Base-by-base conservation (phyloP, 2,329 filamentous ascomycete species). In the Colletotrichum chrysophilum region DNA sequence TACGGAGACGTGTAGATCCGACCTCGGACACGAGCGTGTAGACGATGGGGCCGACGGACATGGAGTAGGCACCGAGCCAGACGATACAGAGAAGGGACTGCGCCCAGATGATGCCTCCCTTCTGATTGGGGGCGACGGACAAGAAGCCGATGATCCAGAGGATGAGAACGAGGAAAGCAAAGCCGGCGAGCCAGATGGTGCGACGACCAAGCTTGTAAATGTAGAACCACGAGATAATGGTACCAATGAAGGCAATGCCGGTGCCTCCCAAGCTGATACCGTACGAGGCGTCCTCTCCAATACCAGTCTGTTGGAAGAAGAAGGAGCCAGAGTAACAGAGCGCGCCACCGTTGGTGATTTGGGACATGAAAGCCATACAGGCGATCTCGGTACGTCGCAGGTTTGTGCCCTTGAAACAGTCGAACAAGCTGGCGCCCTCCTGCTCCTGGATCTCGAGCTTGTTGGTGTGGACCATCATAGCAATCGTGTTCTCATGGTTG, bases 361-460 rank as follows among this genome's bases (percentile, higher is more conserved):
- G 87, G 2, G 82, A 85, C 48, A 86, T 73, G 79, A 86, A 86
- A 18, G 82, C 74, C 81, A 86, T 82, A 78, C 84, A 85, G 28
- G 84, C 85, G 69, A 89, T 86, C 79, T 88, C 85, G 5, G 87
- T 88, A 58, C 87, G 85, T 55, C 86, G 85, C 3, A 84, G 82
- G 79, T 90, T 86, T 18, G 84, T 84, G 30, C 88, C 88, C 13
- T 81, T 81, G 84, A 90, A 90, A 75, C 85, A 87, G 77, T 90
- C 88, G 70, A 79, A 77, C 75, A 89, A 88, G 2, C 78, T 81
- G 14, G 83, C 83, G 3, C 87, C 87, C 1, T 77, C 76, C 1
- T 80, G 82, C 75, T 85, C 81, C 71, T 85, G 80, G 71, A 85
- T 83, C 79, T 90, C 88, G 5, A 88, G 78, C 79, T 88, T 84